Evolutionary conservation across 805 yeast species (phyloP).

Genomic region (Kuraishia capsulata): DNA sequence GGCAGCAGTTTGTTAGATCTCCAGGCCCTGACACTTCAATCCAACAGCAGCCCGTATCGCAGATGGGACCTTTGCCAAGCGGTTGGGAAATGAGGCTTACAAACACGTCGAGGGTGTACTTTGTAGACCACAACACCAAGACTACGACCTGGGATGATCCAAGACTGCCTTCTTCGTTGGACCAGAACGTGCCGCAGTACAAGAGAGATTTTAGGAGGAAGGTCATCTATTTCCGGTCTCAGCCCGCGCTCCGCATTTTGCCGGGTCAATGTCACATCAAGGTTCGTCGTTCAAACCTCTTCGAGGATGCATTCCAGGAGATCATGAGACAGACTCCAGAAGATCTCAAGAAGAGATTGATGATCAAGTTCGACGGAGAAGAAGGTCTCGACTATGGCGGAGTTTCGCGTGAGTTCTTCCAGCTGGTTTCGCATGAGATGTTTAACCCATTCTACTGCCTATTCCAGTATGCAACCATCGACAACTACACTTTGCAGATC

Average conservation of each 20-base stretch:
- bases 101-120: constrained; percentile 95
- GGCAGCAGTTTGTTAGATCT: constrained; percentile 96
- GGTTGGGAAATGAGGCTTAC: constrained; percentile 99
- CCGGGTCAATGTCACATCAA: constrained; percentile 99
- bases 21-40: constrained; percentile 87
- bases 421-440: constrained; percentile 94
- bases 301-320: constrained; percentile 97
- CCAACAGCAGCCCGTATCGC: constrained; percentile 96
- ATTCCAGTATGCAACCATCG: constrained; percentile 96
- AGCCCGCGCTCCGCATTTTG: constrained; percentile 91
- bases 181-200: constrained; percentile 97
- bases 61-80: constrained; percentile 93
- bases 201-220: constrained; percentile 98
- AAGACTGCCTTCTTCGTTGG: constrained; percentile 91
- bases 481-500: constrained; percentile 94
- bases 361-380: constrained; percentile 98
- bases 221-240: constrained; percentile 94
- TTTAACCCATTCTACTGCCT: constrained; percentile 96
- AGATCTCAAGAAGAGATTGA: constrained; percentile 91
- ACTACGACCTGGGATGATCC: constrained; percentile 99
- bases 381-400: constrained; percentile 99
- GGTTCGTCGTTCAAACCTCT: constrained; percentile 92
- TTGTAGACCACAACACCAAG: constrained; percentile 97
- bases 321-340: constrained; percentile 98
- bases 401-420: constrained; percentile 96